Conservation (phyloP, 1,139 yeast genomes). For the Lodderomyces theae region DNA sequence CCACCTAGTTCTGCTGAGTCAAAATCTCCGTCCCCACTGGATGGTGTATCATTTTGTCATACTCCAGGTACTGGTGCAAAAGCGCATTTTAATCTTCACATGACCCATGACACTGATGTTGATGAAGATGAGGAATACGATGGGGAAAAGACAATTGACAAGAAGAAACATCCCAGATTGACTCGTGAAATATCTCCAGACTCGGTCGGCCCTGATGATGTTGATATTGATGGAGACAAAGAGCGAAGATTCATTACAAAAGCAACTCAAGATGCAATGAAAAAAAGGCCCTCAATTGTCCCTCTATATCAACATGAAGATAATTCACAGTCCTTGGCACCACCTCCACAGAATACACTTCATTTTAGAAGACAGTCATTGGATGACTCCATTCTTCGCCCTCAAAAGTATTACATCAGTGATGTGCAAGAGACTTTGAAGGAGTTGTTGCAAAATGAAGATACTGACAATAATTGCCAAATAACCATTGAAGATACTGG, state of each 20-base stretch:
- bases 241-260: constrained; percentile 1
- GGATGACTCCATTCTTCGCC: constrained; percentile 50
- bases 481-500: constrained; percentile 92
- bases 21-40: constrained; percentile 12
- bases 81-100: constrained; percentile 9
- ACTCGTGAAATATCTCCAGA: constrained; percentile 4
- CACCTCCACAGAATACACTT: constrained; percentile 12
- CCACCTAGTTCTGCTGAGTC: constrained; percentile 10
- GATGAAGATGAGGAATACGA: constrained; percentile 7
- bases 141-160: neutral
- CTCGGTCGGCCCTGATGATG: constrained; percentile 1
- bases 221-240: constrained; percentile 1
- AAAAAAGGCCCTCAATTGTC: constrained; percentile 31
- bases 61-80: constrained; percentile 4
- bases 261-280: neutral
- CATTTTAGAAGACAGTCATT: constrained; percentile 59
- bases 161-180: neutral
- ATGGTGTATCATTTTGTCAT: neutral
- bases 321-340: neutral
- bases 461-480: constrained; percentile 82
- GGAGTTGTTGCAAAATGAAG: constrained; percentile 72
- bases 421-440: constrained; percentile 74
- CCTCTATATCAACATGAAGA: constrained; percentile 28
- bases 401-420: constrained; percentile 64
- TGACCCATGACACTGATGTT: constrained; percentile 5